A percentile compares a stretch with the other conserved stretches of the same genome.
Conservation (phyloP, 805 yeast species). For the Candida takata region DNA sequence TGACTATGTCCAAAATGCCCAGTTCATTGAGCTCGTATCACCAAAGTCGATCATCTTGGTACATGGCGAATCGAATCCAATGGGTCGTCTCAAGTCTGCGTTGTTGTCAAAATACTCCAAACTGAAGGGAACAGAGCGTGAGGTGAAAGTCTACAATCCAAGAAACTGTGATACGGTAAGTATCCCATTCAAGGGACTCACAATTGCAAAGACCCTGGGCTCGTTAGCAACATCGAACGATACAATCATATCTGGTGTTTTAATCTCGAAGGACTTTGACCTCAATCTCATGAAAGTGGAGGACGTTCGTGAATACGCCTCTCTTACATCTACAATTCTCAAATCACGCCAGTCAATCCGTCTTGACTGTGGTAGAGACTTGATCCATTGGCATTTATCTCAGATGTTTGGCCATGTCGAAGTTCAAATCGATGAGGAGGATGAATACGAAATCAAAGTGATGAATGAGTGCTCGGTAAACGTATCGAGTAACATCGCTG, state of each 20-base stretch:
- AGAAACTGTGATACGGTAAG: slow-evolving; percentile 77
- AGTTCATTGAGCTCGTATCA: slow-evolving; percentile 81
- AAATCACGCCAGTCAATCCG: slow-evolving; percentile 74
- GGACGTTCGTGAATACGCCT: slow-evolving; percentile 85
- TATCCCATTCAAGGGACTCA: slow-evolving; percentile 74
- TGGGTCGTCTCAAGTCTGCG: slow-evolving; percentile 96
- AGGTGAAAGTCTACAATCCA: slow-evolving; percentile 88
- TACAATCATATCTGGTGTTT: slow-evolving; percentile 64
- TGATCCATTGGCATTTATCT: slow-evolving; percentile 81
- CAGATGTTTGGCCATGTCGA: slow-evolving; percentile 92
- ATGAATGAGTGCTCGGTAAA: slow-evolving; percentile 58
- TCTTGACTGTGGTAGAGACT: slow-evolving; percentile 73
- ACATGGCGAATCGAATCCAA: slow-evolving; percentile 97
- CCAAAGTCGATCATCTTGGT: slow-evolving; percentile 85
- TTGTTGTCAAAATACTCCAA: slow-evolving; percentile 77
- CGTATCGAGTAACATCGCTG: slow-evolving; percentile 41
- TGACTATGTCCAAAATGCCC: slow-evolving; percentile 88
- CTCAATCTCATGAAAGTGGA: slow-evolving; percentile 74
- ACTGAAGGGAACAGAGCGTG: slow-evolving; percentile 78
- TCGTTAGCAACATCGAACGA: slow-evolving; percentile 42
- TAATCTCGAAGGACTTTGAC: slow-evolving; percentile 88
- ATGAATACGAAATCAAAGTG: slow-evolving; percentile 45
- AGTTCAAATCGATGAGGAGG: slow-evolving; percentile 47
- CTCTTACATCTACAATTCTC: slow-evolving; percentile 75
- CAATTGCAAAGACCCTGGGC: slow-evolving; percentile 74